phyloP scores from a whole-genome alignment of 2,329 filamentous ascomycete species.

The Lachnum nothofagi region DNA sequence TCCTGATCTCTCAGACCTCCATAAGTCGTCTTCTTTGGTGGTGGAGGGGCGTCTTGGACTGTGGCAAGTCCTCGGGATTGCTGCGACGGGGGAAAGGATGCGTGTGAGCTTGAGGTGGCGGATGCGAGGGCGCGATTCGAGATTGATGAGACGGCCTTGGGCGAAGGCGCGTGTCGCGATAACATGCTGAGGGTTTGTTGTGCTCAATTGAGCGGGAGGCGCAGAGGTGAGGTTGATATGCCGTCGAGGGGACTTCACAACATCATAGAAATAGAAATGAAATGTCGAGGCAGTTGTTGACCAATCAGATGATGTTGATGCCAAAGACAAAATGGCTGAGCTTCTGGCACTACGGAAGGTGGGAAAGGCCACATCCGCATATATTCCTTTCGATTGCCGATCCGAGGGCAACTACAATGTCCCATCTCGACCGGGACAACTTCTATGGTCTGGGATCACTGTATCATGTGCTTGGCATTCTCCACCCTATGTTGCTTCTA shows the following conservation, averaged over 20 bases:
- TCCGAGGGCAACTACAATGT: not conserved
- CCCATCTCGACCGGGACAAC: not conserved
- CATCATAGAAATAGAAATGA: not conserved
- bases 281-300: not conserved
- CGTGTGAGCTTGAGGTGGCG: constrained; percentile 25
- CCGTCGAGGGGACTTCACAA: not conserved
- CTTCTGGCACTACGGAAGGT: not conserved
- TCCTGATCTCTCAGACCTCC: constrained; percentile 93
- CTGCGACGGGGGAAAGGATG: constrained; percentile 40
- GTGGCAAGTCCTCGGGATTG: constrained; percentile 72
- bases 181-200: constrained; percentile 32
- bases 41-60: constrained; percentile 66
- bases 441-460: too few species aligned
- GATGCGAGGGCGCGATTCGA: constrained; percentile 30
- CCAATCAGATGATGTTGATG: not conserved
- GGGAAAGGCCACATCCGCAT: not conserved
- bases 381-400: too few species aligned
- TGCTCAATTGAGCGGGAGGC: constrained; percentile 32
- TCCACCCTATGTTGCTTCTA: too few species aligned
- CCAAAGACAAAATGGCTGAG: too few species aligned
- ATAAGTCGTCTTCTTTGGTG: constrained; percentile 62
- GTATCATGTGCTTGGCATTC: too few species aligned
- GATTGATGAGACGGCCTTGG: constrained; percentile 29
- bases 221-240: constrained; percentile 22
- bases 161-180: constrained; percentile 34